Evolutionary conservation across 352 stramenopile genomes (phyloP), one percentile per base, ranked within the genome.

Genomic region (Phytopythium chamaehyphon): DNA sequence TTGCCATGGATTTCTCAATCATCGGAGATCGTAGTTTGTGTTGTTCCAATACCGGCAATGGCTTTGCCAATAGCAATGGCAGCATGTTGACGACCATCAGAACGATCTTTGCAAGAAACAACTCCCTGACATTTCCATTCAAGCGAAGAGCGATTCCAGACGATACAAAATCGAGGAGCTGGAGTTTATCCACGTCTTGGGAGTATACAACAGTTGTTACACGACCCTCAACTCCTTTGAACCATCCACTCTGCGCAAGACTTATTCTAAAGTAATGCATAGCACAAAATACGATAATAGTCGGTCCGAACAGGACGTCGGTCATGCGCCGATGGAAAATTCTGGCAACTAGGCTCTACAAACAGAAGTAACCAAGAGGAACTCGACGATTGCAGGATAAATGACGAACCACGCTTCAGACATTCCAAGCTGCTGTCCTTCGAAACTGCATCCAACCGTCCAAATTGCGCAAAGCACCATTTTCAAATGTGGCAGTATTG

Each of bases 391-490:
- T 0, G 47, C 53, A 15, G 62, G 59, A 24, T 76, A 77, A 6
- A 77, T 54, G 0, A 42, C 60, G 38, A 71, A 76, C 71, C 68
- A 82, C 0, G 67, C 39, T 15, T 76, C 62, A 0, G 59, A 24
- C 11, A 78, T n/a, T 0, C 55, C 61, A 9, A 16, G 14, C 47
- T 78, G 60, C 16, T 72, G 44, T 1, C 69, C 68, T 59, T 79
- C 57, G 33, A 77, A 75, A 9, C 51, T 19, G 33, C 57, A 72
- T 15, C 63, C 69, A 7, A 67, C 50, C 2, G 66, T 46, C 24
- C 55, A 70, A 10, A 70, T 68, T 1, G 52, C 54, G 9, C 57
- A 51, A 11, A 74, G 23, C 18, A 44, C 63, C 18, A 61, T 59
- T 38, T 64, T 70, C 10, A 70, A 37, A 0, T 48, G 43, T 0